Evolutionary conservation across 192 early-diverging fungal species (phyloP), one percentile per base, ranked within the genome.

Genomic region (Dimargaris verticillata): DNA sequence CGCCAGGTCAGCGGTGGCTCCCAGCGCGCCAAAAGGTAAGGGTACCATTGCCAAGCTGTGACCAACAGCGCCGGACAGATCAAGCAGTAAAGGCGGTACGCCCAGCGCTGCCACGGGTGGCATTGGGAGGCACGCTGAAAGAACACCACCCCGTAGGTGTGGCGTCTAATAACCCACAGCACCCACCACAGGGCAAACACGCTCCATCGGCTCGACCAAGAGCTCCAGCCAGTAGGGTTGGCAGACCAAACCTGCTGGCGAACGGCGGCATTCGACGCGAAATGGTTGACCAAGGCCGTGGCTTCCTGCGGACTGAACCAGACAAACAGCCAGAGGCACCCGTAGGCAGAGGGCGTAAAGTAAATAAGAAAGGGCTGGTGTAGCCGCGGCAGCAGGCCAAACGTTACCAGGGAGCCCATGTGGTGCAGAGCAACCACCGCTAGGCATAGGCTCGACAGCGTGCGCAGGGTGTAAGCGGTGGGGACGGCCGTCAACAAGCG

Each of bases 81-180:
- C 44, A 69, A 57, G 26, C 71, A 73, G 66, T 72, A 73, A 13
- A 72, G 28, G 5, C 75, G 72, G 44, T 77, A 70, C 38, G 54
- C 64, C 66, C 69, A 68, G 44, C 72, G 53, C 4, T 54, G 9
- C 10, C 12, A 17, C 15, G 28, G 17, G 55, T 14, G 12, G 55
- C 15, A 18, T 14, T 18, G 15, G 26, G 55, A n/a, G 29, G 29
- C 15, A 9, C 15, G 26, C 22, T 58, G 55, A 33, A 58, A 58
- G 13, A 58, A 15, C 15, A 58, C 55, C 29, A 58, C 22, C 2
- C 55, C 55, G 28, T 26, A 42, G 29, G 18, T 6, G 14, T 58
- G 28, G 55, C 55, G 55, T 5, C 55, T 25, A 18, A 58, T 11
- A 3, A 58, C 55, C 55, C 55, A 58, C 5, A 58, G 4, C 18